phyloP scores from a whole-genome alignment of 768 basidiomycete genomes.

The Naematelia aurantialba region DNA sequence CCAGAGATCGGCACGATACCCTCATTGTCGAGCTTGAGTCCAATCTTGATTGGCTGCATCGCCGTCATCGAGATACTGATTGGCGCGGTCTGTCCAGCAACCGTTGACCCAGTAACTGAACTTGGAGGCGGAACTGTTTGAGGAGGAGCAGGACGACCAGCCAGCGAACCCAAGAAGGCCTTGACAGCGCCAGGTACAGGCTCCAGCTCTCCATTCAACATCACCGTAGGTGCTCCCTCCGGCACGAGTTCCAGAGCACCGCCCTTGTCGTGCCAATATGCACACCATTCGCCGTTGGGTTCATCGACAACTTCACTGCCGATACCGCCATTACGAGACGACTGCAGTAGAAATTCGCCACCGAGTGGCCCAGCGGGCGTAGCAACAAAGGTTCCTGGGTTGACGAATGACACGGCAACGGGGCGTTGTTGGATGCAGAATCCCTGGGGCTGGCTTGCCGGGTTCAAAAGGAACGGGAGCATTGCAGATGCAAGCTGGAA shows the following conservation, averaged over 20 bases:
- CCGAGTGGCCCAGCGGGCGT: conserved; percentile 32
- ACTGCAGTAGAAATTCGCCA: conserved; percentile 26
- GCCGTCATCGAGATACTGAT: conserved; percentile 9
- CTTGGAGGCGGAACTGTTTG: neutral
- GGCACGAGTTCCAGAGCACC: conserved; percentile 32
- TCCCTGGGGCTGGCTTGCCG: conserved; percentile 82
- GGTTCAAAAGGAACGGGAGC: conserved; percentile 79
- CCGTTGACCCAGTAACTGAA: neutral
- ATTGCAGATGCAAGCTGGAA: conserved; percentile 75
- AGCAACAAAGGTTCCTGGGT: conserved; percentile 82
- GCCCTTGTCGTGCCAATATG: conserved; percentile 87
- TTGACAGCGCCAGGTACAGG: conserved; percentile 25
- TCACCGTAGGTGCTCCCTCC: conserved; percentile 1
- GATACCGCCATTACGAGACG: conserved; percentile 32
- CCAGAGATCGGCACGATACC: conserved; percentile 16
- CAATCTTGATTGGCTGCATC: conserved; percentile 35
- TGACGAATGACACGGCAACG: conserved; percentile 87
- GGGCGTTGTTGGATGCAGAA: conserved; percentile 86
- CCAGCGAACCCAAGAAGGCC: conserved; percentile 28
- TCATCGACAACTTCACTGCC: conserved; percentile 31
- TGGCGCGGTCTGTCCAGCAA: conserved; percentile 1
- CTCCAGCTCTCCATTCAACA: neutral
- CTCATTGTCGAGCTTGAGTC: conserved; percentile 23
- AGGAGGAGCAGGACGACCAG: conserved; percentile 18
- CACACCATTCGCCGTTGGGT: conserved; percentile 27